Evolutionary conservation across 257 asterid genomes (phyloP), one percentile per base, ranked within the genome.

Genomic region (Vinca minor): DNA sequence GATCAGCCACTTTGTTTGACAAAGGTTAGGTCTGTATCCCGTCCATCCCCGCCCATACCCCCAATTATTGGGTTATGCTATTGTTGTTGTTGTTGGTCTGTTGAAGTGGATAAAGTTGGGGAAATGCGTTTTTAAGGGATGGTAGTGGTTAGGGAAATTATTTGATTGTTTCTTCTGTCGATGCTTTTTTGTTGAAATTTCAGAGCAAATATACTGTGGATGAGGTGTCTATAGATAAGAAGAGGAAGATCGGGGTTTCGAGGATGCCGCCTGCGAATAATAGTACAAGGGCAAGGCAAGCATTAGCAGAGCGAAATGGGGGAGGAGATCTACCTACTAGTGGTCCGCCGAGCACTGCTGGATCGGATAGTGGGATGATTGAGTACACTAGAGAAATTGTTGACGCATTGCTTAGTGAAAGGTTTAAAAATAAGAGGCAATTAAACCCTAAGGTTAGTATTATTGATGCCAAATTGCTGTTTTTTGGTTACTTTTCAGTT

Each of bases 371-470:
- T 69, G 76, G 81, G 18, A 68, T 55, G 17, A 50, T 77, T 59
- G 96, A 87, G 80, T 83, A 85, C 75, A 80, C 78, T 28, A 87
- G 79, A 75, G 96, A 86, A 76, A 90, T 82, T 32, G 80, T 86
- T 6, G 96, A 85, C 59, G 78, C 87, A 47, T 77, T 94, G 78
- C 84, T 94, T 5, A 79, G 56, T 21, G 95, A 87, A 79, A 94
- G 77, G 79, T 70, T 74, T 81, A 87, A 78, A 73, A 59, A 77
- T 6, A 94, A 84, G 74, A 93, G 84, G 46, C 86, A 73, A 61
- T 93, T 59, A 42, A 84, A 83, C 74, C 66, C 62, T 5, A 80
- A 80, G 85, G 85, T 80, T 50, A 34, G 69, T 41, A 18, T 63
- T 55, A 28, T 23, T 21, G 48, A 15, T 23, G 0, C 4, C 18